These are phyloP conservation scores for Neonectria coccinea DNA, from an alignment of 2,329 filamentous ascomycete genomes.

Conservation along the genomic window DNA sequence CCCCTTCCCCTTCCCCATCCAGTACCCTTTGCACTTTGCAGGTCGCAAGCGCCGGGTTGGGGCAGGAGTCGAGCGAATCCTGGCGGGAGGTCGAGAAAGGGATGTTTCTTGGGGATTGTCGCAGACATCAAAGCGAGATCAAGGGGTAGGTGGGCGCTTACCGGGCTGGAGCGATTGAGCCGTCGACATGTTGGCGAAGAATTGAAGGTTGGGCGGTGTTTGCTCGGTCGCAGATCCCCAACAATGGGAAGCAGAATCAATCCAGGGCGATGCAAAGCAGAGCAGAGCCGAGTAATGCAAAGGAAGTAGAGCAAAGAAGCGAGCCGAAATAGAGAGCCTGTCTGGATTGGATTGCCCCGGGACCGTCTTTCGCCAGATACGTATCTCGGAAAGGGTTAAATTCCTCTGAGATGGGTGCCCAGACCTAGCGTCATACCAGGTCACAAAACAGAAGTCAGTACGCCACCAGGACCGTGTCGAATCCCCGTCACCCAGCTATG, in stretches of 20 bases:
- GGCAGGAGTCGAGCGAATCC: conserved; percentile 36
- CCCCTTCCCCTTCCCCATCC: conserved; percentile 32
- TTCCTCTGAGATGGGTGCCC: conserved; percentile 45
- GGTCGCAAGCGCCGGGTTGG: conserved; percentile 41
- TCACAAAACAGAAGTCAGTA: conserved; percentile 38
- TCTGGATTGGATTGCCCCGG: conserved; percentile 31
- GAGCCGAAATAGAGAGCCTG: conserved; percentile 24
- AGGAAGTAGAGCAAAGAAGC: conserved; percentile 29
- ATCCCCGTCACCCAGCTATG: conserved; percentile 37
- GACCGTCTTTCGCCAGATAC: conserved; percentile 36
- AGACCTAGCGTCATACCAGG: conserved; percentile 49
- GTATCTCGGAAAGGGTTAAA: conserved; percentile 47
- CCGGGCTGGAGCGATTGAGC: conserved; percentile 43
- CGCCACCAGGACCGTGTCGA: conserved; percentile 40
- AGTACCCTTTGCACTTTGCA: conserved; percentile 38
- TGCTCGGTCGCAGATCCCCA: conserved; percentile 42
- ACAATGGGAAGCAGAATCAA: conserved; percentile 19
- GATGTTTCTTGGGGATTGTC: conserved; percentile 35
- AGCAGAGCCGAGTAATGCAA: conserved; percentile 37
- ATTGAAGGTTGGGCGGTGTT: conserved; percentile 41
- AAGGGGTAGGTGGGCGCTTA: conserved; percentile 46
- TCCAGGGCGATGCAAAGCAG: conserved; percentile 30
- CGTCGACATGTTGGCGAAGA: conserved; percentile 46
- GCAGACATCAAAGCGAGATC: conserved; percentile 47
- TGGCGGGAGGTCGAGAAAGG: conserved; percentile 35